Conservation (phyloP, 179 eudicot genomes). For the Carnegiea gigantea region DNA sequence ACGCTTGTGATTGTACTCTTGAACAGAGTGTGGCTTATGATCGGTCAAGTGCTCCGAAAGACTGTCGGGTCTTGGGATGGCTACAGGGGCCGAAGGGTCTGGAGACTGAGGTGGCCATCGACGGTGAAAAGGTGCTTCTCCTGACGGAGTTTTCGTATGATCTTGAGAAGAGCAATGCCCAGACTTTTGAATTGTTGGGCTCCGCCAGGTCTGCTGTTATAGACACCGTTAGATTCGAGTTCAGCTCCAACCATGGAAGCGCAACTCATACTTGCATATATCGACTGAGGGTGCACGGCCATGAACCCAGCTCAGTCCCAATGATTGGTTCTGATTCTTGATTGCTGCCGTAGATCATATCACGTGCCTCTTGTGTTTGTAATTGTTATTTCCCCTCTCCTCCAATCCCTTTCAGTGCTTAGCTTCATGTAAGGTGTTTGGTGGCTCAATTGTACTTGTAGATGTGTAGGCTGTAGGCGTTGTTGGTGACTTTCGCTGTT, state of each 20-base stretch:
- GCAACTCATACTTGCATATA: conserved; percentile 80
- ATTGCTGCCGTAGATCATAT: background rate
- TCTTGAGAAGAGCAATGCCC: conserved; percentile 86
- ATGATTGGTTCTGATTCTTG: conserved; percentile 22
- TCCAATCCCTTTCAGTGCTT: background rate
- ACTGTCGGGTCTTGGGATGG: conserved; percentile 40
- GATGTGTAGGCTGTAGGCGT: background rate
- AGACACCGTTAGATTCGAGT: conserved; percentile 66
- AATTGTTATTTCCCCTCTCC: conserved; percentile 13
- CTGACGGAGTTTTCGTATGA: conserved; percentile 78
- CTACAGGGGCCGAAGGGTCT: conserved; percentile 26
- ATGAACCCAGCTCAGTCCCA: conserved; percentile 47
- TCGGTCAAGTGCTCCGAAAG: conserved; percentile 80
- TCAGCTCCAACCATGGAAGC: conserved; percentile 81
- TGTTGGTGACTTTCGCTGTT: background rate
- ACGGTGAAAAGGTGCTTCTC: conserved; percentile 44
- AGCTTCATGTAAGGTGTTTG: conserved; percentile 7
- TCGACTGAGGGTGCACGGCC: conserved; percentile 88
- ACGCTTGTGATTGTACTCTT: background rate
- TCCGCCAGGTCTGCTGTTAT: conserved; percentile 40
- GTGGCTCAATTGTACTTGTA: conserved; percentile 13
- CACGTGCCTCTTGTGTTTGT: conserved; percentile 3
- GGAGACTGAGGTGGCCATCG: conserved; percentile 23
- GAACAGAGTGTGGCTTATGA: conserved; percentile 84
- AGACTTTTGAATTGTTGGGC: conserved; percentile 58